phyloP scores from a whole-genome alignment of 2,329 filamentous ascomycete genomes.

The Cordyceps militaris region DNA sequence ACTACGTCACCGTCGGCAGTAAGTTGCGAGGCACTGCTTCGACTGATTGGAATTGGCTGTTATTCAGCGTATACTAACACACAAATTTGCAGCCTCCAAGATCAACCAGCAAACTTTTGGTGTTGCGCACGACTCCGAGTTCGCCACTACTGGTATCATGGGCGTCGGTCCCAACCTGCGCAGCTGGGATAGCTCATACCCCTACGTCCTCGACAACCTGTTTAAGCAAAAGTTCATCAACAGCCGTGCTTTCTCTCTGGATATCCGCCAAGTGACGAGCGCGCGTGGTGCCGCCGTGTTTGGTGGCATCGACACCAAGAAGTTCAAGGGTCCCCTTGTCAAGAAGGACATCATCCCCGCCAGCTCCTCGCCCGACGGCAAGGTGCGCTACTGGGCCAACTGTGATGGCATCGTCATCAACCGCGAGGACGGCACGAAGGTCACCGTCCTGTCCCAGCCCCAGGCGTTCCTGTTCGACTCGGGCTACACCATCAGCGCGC shows the following conservation, averaged over 20 bases:
- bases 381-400: slow-evolving; percentile 36
- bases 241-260: slow-evolving; percentile 30
- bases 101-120: slow-evolving; percentile 31
- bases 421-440: slow-evolving; percentile 28
- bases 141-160: slow-evolving; percentile 26
- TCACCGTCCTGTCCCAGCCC: slow-evolving; percentile 36
- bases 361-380: slow-evolving; percentile 27
- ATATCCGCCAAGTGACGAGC: slow-evolving; percentile 27
- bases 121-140: slow-evolving; percentile 26
- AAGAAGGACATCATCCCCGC: slow-evolving; percentile 49
- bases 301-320: slow-evolving; percentile 50
- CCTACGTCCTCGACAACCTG: slow-evolving; percentile 29
- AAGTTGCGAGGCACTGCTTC: slow-evolving; percentile 14
- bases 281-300: slow-evolving; percentile 37
- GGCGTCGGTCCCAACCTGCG: slow-evolving; percentile 27
- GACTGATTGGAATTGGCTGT: fast-evolving
- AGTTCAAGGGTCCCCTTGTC: slow-evolving; percentile 46
- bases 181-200: slow-evolving; percentile 30
- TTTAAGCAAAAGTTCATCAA: slow-evolving; percentile 28
- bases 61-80: neutral
- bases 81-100: slow-evolving; percentile 19
- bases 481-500: slow-evolving; percentile 59
- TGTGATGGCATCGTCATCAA: slow-evolving; percentile 31
- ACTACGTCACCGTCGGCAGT: slow-evolving; percentile 28
- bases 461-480: slow-evolving; percentile 54